These are phyloP conservation scores for Xylaria scruposa DNA, from an alignment of 495 filamentous ascomycete genomes.

Conservation along the genomic window DNA sequence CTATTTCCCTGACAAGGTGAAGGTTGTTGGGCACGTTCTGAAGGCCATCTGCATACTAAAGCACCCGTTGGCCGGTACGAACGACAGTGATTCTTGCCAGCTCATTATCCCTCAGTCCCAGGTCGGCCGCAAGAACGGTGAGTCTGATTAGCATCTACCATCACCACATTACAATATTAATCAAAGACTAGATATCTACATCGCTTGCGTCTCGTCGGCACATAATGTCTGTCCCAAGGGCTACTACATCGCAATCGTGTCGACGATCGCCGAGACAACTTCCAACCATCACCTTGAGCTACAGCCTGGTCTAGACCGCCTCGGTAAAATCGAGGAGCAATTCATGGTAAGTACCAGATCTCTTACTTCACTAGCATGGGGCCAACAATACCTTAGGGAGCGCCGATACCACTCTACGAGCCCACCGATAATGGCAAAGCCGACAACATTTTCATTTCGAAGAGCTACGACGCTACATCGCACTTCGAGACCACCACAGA, in stretches of 20 bases:
- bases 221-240: constrained; percentile 99
- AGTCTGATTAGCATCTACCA: constrained; percentile 31
- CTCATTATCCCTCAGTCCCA: constrained; percentile 98
- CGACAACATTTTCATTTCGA: constrained; percentile 96
- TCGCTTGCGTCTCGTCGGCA: constrained; percentile 92
- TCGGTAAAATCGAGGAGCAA: constrained; percentile 94
- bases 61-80: constrained; percentile 87
- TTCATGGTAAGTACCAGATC: constrained; percentile 69
- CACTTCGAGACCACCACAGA: constrained; percentile 94
- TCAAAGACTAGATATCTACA: constrained; percentile 83
- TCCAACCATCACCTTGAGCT: constrained; percentile 96
- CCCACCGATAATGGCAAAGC: constrained; percentile 83
- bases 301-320: constrained; percentile 88
- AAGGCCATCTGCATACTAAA: constrained; percentile 97
- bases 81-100: constrained; percentile 88
- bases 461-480: constrained; percentile 96
- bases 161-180: not conserved
- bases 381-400: constrained; percentile 54
- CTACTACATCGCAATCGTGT: constrained; percentile 98
- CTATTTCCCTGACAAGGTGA: constrained; percentile 91
- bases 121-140: constrained; percentile 92
- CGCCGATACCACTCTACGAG: constrained; percentile 91
- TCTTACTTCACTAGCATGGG: not conserved
- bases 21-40: constrained; percentile 84
- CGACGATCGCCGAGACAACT: constrained; percentile 90